Conservation (phyloP, 2,329 filamentous ascomycete species). For the Madurella mycetomatis region DNA sequence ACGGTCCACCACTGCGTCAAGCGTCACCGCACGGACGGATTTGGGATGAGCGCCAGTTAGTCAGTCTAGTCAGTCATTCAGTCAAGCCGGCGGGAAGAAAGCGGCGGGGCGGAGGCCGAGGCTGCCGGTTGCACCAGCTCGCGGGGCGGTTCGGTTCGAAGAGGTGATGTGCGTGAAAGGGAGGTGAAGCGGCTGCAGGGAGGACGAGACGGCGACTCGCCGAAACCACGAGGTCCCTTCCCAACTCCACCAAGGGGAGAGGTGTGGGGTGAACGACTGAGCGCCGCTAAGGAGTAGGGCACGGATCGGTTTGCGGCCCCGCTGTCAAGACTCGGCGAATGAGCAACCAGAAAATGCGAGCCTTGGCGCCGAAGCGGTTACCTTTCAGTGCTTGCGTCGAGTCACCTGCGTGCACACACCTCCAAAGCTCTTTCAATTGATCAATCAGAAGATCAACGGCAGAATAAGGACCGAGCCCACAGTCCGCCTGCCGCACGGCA, state of each 20-base stretch:
- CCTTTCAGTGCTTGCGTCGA: background rate
- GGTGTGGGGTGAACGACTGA: background rate
- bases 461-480: background rate
- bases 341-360: background rate
- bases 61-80: too few relatives aligned
- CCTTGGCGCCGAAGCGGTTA: background rate
- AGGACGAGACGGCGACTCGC: background rate
- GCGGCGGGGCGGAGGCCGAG: background rate
- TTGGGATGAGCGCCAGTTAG: background rate
- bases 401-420: background rate
- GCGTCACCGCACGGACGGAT: slow-evolving; percentile 8
- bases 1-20: slow-evolving; percentile 2
- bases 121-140: background rate
- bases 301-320: background rate
- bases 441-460: background rate
- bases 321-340: slow-evolving; percentile 1
- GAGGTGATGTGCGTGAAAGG: background rate
- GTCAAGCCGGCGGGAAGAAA: background rate
- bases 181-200: background rate
- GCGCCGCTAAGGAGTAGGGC: background rate
- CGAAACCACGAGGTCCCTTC: background rate
- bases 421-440: background rate
- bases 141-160: background rate
- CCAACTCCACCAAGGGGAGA: background rate
- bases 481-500: background rate